Conservation (phyloP, 805 yeast species). For the Nakazawaea holstii region DNA sequence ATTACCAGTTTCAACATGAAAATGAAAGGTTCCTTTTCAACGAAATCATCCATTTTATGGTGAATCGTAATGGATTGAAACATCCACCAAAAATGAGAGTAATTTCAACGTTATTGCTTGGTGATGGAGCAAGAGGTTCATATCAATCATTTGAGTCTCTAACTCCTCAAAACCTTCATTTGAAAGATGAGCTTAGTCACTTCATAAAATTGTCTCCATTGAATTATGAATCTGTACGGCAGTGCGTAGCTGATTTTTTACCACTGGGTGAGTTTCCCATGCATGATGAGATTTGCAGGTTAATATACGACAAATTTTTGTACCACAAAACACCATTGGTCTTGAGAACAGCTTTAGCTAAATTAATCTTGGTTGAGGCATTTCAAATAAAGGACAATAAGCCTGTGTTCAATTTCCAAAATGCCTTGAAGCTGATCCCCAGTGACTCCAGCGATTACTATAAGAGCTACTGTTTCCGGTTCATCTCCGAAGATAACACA, state of each 20-base stretch:
- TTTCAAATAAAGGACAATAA: neutral
- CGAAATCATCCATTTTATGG: slow-evolving; percentile 23
- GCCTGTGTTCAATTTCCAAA: neutral
- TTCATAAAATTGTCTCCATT: slow-evolving; percentile 4
- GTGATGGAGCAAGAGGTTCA: neutral
- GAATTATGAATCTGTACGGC: neutral
- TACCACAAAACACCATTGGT: slow-evolving; percentile 4
- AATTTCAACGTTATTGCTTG: slow-evolving; percentile 1
- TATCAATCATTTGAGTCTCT: neutral
- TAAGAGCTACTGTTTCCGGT: slow-evolving; percentile 18
- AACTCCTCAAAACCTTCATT: neutral
- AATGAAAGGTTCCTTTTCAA: slow-evolving; percentile 25
- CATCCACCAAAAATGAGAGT: slow-evolving; percentile 7
- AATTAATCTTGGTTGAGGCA: neutral
- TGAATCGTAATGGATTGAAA: slow-evolving; percentile 12
- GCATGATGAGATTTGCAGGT: neutral
- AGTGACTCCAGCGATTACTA: slow-evolving; percentile 15
- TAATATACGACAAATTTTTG: slow-evolving; percentile 3
- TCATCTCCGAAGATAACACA: slow-evolving; percentile 16
- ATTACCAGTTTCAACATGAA: slow-evolving; percentile 37
- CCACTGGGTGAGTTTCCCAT: neutral
- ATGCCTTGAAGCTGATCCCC: neutral
- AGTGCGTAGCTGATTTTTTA: slow-evolving; percentile 2
- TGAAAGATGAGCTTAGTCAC: neutral
- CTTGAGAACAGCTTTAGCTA: neutral